Evolutionary conservation across 768 basidiomycete species (phyloP).

Genomic region (Suillus bovinus): DNA sequence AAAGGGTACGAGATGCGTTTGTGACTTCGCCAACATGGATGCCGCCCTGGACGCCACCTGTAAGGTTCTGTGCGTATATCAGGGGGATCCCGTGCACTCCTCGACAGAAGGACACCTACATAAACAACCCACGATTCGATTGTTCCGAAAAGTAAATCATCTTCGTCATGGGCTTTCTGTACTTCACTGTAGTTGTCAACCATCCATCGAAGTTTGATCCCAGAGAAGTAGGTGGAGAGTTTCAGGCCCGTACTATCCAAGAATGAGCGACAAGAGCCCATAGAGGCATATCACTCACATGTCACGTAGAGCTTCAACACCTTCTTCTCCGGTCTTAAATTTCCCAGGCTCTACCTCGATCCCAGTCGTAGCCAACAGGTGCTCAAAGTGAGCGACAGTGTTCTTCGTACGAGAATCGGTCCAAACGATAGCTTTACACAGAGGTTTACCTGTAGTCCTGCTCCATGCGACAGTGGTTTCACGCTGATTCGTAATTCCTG

Average conservation of each 20-base stretch:
- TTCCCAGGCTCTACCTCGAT: slow-evolving; percentile 68
- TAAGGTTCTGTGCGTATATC: slow-evolving; percentile 59
- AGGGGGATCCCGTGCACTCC: slow-evolving; percentile 1
- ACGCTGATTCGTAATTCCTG: slow-evolving; percentile 95
- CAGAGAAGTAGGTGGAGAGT: slow-evolving; percentile 98
- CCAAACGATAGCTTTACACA: slow-evolving; percentile 94
- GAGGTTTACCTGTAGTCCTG: slow-evolving; percentile 81
- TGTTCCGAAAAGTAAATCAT: slow-evolving; percentile 88
- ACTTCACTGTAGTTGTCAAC: slow-evolving; percentile 83
- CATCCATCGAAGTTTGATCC: slow-evolving; percentile 97
- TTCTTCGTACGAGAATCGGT: slow-evolving; percentile 91
- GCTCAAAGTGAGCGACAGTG: slow-evolving; percentile 77
- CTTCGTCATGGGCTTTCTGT: slow-evolving; percentile 71
- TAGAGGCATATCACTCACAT: slow-evolving; percentile 49
- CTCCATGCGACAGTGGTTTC: slow-evolving; percentile 97
- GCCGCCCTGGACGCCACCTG: slow-evolving; percentile 69
- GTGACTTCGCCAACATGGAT: slow-evolving; percentile 91
- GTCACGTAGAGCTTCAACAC: slow-evolving; percentile 59
- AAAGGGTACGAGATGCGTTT: slow-evolving; percentile 94
- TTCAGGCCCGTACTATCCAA: slow-evolving; percentile 78
- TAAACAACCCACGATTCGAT: slow-evolving; percentile 97
- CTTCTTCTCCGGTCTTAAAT: slow-evolving; percentile 72
- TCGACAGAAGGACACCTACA: slow-evolving; percentile 43
- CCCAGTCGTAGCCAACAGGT: slow-evolving; percentile 69
- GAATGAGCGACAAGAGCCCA: neutral